These are phyloP conservation scores for Coemansia sp. DNA, from an alignment of 192 early-diverging fungal genomes.

Conservation along the genomic window DNA sequence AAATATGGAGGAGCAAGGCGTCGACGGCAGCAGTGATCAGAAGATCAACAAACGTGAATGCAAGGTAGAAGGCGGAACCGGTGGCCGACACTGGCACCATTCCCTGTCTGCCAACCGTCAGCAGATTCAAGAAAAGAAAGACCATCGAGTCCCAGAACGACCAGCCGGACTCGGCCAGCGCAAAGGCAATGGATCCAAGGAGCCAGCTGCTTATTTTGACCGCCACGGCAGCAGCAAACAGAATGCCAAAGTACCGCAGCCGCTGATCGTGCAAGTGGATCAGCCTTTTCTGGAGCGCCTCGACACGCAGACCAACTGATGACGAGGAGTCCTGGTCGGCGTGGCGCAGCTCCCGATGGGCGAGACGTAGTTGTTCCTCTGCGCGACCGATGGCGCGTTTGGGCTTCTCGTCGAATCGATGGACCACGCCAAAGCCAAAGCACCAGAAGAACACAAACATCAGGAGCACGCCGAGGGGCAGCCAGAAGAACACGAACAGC, in stretches of 20 bases:
- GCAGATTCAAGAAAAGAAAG: constrained; percentile 50
- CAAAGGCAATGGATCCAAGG: constrained; percentile 41
- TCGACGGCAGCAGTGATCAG: constrained; percentile 47
- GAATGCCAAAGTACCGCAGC: constrained; percentile 32
- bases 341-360: constrained; percentile 39
- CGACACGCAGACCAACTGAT: constrained; percentile 14
- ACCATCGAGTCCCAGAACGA: constrained; percentile 55
- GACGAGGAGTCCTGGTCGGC: constrained; percentile 11
- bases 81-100: constrained; percentile 36
- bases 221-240: constrained; percentile 34
- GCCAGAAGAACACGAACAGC: constrained; percentile 55
- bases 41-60: constrained; percentile 43
- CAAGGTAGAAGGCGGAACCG: constrained; percentile 46
- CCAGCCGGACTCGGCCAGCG: constrained; percentile 43
- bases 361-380: constrained; percentile 29
- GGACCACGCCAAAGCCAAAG: constrained; percentile 45
- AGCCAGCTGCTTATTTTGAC: constrained; percentile 49
- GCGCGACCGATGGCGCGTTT: constrained; percentile 37
- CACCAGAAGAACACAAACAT: constrained; percentile 52
- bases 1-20: constrained; percentile 38
- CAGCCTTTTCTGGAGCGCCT: constrained; percentile 23
- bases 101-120: constrained; percentile 50
- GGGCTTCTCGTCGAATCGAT: constrained; percentile 52
- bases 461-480: constrained; percentile 50
- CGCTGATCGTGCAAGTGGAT: constrained; percentile 24